Conservation (phyloP, 257 asterid species). For the Anisodus tanguticus region DNA sequence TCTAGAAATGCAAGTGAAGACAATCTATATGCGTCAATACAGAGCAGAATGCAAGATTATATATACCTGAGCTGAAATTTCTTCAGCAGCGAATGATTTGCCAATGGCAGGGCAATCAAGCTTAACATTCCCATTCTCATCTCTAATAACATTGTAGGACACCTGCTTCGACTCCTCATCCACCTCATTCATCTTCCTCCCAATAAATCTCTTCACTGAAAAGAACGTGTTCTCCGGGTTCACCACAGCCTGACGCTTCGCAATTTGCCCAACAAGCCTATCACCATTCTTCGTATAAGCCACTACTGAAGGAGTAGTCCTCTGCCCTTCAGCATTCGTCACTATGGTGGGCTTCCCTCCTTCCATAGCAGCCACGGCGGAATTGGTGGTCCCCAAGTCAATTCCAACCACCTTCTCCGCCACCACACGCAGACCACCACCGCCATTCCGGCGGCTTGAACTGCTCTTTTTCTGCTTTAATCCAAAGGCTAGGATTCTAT, state of each 20-base stretch:
- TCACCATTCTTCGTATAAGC: slow-evolving; percentile 84
- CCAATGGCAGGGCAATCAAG: slow-evolving; percentile 93
- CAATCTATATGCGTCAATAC: no score
- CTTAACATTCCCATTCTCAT: slow-evolving; percentile 89
- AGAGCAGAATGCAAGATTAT: background rate
- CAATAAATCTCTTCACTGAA: slow-evolving; percentile 88
- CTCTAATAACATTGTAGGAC: slow-evolving; percentile 75
- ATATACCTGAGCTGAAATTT: slow-evolving; percentile 86
- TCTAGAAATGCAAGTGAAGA: no score
- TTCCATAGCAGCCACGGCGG: slow-evolving; percentile 95
- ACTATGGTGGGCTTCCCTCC: slow-evolving; percentile 95
- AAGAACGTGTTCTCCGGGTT: slow-evolving; percentile 87
- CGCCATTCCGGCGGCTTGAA: slow-evolving; percentile 29
- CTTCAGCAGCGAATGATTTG: slow-evolving; percentile 88
- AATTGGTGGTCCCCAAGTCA: slow-evolving; percentile 86
- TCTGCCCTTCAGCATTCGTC: slow-evolving; percentile 87
- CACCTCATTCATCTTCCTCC: slow-evolving; percentile 90
- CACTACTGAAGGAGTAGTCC: slow-evolving; percentile 92
- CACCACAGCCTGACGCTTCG: slow-evolving; percentile 90
- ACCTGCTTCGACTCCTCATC: slow-evolving; percentile 94
- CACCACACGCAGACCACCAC: slow-evolving; percentile 57
- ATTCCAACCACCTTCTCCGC: slow-evolving; percentile 93
- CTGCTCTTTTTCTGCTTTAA: slow-evolving; percentile 45
- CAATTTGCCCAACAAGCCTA: slow-evolving; percentile 89
- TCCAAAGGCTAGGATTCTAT: slow-evolving; percentile 40